These are phyloP conservation scores for Ogataea dorogensis DNA, from an alignment of 805 yeast species.

Conservation along the genomic window DNA sequence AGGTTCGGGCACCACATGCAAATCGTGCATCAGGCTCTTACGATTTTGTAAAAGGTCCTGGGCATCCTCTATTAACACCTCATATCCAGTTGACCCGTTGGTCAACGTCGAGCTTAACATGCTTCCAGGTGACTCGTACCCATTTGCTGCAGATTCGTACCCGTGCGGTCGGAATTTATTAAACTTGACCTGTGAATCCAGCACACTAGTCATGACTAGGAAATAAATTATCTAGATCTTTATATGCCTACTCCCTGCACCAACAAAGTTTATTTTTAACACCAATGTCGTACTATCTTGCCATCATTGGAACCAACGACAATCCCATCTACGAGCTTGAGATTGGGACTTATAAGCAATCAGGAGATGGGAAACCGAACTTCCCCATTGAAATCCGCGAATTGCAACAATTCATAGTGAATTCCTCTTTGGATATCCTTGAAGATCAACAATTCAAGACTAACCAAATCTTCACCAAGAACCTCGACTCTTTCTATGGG, in stretches of 20 bases:
- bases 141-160: background rate
- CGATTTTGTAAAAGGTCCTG: constrained; percentile 9
- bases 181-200: constrained; percentile 18
- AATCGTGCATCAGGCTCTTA: constrained; percentile 6
- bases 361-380: constrained; percentile 60
- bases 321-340: constrained; percentile 86
- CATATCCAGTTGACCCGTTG: constrained; percentile 6
- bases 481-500: constrained; percentile 84
- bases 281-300: constrained; percentile 77
- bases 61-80: constrained; percentile 7
- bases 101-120: constrained; percentile 9
- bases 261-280: background rate
- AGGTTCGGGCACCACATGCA: constrained; percentile 2
- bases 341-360: constrained; percentile 69
- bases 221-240: background rate
- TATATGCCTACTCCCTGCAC: constrained; percentile 5
- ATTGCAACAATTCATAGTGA: constrained; percentile 82
- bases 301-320: constrained; percentile 84
- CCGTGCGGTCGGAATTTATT: constrained; percentile 16
- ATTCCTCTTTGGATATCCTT: constrained; percentile 85
- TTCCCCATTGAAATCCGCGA: constrained; percentile 73
- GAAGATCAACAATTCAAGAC: constrained; percentile 86
- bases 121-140: constrained; percentile 5
- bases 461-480: constrained; percentile 64
- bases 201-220: constrained; percentile 12